Percentiles rank a stretch among this genome's conserved stretches.
These are phyloP conservation scores for Ceratocystis eucalypticola DNA, from an alignment of 2,329 filamentous ascomycete species.

Conservation along the genomic window DNA sequence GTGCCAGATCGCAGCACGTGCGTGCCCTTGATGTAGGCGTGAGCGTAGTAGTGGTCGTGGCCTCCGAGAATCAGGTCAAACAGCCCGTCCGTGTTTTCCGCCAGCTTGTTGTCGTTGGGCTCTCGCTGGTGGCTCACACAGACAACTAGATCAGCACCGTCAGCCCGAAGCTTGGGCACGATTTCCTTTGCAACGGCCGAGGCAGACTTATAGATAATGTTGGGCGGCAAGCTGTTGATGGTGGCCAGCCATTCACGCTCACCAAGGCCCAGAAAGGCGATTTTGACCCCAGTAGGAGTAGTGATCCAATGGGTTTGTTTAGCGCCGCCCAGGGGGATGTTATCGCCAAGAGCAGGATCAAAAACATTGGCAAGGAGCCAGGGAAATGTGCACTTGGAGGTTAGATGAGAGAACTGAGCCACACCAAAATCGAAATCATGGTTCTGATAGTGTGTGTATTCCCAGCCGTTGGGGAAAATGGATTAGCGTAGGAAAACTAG, in stretches of 20 bases:
- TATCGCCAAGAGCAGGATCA: conserved; percentile 65
- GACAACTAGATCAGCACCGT: conserved; percentile 72
- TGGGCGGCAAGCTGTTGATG: conserved; percentile 71
- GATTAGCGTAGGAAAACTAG: background rate
- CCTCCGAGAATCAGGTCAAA: conserved; percentile 80
- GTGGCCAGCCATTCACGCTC: conserved; percentile 84
- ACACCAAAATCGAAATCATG: conserved; percentile 91
- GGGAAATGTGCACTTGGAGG: conserved; percentile 65
- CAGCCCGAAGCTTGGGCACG: conserved; percentile 54
- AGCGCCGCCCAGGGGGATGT: conserved; percentile 62
- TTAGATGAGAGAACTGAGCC: conserved; percentile 60
- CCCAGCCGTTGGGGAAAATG: background rate
- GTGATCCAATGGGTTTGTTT: conserved; percentile 64
- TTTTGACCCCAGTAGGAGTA: conserved; percentile 68
- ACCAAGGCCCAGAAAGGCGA: conserved; percentile 73
- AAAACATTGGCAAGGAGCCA: conserved; percentile 84
- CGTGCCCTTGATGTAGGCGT: conserved; percentile 61
- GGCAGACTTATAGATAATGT: conserved; percentile 70
- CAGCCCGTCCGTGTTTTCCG: conserved; percentile 55
- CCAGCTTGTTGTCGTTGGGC: conserved; percentile 79
- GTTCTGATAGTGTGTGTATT: conserved; percentile 39
- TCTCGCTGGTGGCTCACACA: conserved; percentile 77
- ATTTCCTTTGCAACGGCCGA: conserved; percentile 62
- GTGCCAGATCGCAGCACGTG: conserved; percentile 79
- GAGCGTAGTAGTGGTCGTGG: conserved; percentile 79